Evolutionary conservation across 805 yeast species (phyloP).

Genomic region (Saturnispora halmiae): DNA sequence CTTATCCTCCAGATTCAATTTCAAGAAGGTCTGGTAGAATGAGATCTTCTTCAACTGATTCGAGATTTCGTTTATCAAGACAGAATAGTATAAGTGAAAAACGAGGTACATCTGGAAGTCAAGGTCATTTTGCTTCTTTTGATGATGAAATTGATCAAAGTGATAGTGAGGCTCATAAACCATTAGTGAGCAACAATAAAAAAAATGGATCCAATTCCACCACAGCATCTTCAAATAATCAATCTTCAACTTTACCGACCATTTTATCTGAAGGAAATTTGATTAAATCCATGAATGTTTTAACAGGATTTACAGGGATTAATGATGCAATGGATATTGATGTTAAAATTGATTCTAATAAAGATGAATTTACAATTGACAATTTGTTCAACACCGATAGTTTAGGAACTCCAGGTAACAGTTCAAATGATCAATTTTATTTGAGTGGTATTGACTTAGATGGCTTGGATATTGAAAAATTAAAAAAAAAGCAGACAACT

Average conservation of each 20-base stretch:
- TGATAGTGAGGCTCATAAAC: constrained; percentile 1
- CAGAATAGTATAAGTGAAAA: constrained; percentile 4
- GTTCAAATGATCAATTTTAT: not conserved
- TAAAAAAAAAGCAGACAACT: not conserved
- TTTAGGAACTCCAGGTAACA: not conserved
- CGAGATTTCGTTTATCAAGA: constrained; percentile 13
- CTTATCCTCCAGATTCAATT: constrained; percentile 11
- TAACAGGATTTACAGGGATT: constrained; percentile 3
- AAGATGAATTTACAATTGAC: not conserved
- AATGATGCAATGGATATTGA: constrained; percentile 5
- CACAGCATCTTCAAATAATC: not conserved
- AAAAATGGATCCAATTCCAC: not conserved
- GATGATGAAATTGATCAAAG: constrained; percentile 6
- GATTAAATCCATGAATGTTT: constrained; percentile 13
- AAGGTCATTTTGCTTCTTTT: constrained; percentile 1
- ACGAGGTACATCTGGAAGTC: not conserved
- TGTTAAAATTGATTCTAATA: not conserved
- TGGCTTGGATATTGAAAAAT: constrained; percentile 1
- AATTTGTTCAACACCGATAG: not conserved
- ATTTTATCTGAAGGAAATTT: constrained; percentile 22
- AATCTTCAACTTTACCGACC: constrained; percentile 13
- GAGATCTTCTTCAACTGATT: constrained; percentile 15
- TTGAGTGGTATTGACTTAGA: not conserved
- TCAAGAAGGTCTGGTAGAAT: constrained; percentile 9
- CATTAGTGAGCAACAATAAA: too few species aligned